phyloP scores from a whole-genome alignment of 2,329 filamentous ascomycete genomes.

The Capronia americana region DNA sequence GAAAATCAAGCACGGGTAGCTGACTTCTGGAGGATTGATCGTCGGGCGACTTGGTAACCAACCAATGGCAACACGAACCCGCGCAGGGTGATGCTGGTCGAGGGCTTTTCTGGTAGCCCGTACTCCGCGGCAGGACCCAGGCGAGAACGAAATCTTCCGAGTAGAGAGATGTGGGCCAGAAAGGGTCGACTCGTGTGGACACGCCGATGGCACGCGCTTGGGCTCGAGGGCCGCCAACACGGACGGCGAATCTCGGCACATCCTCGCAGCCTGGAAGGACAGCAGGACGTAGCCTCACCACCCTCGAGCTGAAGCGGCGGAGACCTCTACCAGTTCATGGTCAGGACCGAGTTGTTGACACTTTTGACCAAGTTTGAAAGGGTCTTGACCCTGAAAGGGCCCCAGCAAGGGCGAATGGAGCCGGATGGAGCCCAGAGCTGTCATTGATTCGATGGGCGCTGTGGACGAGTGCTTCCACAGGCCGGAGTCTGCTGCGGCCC shows the following conservation, averaged over 20 bases:
- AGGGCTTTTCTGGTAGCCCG: conserved; percentile 13
- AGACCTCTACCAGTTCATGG: not conserved
- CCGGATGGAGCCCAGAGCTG: not conserved
- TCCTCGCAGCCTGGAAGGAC: conserved; percentile 7
- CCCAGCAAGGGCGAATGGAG: conserved; percentile 15
- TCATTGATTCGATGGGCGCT: not conserved
- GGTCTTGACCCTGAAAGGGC: not conserved
- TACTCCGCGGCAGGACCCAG: conserved; percentile 18
- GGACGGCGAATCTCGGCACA: conserved; percentile 7
- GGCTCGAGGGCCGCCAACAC: conserved; percentile 2
- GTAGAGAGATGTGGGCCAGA: conserved; percentile 20
- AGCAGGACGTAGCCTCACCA: not conserved
- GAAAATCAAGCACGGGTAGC: conserved; percentile 27
- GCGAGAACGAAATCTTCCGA: conserved; percentile 32
- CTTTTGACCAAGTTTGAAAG: conserved; percentile 8
- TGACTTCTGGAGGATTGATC: conserved; percentile 27
- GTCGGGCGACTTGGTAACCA: conserved; percentile 28
- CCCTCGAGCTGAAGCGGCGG: conserved; percentile 14
- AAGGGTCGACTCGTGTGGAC: not conserved
- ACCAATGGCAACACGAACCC: conserved; percentile 21
- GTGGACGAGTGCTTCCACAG: conserved; percentile 16
- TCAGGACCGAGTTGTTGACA: conserved; percentile 8
- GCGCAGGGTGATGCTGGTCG: conserved; percentile 25
- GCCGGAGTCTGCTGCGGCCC: conserved; percentile 28
- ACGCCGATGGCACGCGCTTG: not conserved